These are phyloP conservation scores for Byssothecium circinans DNA, from an alignment of 2,329 filamentous ascomycete genomes.

Conservation along the genomic window DNA sequence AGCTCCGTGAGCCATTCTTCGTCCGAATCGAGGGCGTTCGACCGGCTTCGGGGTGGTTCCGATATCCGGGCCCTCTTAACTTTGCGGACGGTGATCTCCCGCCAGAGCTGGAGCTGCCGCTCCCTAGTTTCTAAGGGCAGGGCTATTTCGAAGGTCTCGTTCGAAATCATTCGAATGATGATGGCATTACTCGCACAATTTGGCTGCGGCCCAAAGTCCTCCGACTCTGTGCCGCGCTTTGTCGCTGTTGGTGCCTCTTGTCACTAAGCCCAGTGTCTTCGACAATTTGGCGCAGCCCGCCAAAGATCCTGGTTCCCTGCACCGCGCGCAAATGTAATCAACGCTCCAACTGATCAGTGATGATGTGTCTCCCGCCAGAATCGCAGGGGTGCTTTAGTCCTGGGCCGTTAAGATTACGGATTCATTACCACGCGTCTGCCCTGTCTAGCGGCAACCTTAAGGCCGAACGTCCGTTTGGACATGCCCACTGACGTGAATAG, in stretches of 20 bases:
- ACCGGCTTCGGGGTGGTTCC: conserved; percentile 18
- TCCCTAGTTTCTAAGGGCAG: not conserved
- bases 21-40: conserved; percentile 14
- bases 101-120: conserved; percentile 6
- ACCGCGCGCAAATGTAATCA: conserved; percentile 34
- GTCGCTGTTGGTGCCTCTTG: conserved; percentile 28
- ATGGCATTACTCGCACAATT: conserved; percentile 7
- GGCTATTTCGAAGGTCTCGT: not conserved
- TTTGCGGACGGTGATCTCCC: conserved; percentile 15
- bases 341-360: conserved; percentile 38
- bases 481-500: conserved; percentile 41
- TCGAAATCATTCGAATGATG: not conserved
- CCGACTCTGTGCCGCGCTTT: conserved; percentile 38
- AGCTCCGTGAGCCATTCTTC: conserved; percentile 7
- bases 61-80: conserved; percentile 17
- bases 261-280: conserved; percentile 35
- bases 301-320: conserved; percentile 32
- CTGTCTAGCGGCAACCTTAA: conserved; percentile 23
- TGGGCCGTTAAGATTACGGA: conserved; percentile 33
- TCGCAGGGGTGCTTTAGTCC: conserved; percentile 30
- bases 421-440: conserved; percentile 30
- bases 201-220: too few species aligned
- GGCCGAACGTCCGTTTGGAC: conserved; percentile 42
- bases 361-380: conserved; percentile 28
- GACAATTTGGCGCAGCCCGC: conserved; percentile 41